A percentile compares a stretch with the other conserved stretches of the same genome.
Conservation (phyloP, 2,329 filamentous ascomycete species). For the Clonostachys rhizophaga region DNA sequence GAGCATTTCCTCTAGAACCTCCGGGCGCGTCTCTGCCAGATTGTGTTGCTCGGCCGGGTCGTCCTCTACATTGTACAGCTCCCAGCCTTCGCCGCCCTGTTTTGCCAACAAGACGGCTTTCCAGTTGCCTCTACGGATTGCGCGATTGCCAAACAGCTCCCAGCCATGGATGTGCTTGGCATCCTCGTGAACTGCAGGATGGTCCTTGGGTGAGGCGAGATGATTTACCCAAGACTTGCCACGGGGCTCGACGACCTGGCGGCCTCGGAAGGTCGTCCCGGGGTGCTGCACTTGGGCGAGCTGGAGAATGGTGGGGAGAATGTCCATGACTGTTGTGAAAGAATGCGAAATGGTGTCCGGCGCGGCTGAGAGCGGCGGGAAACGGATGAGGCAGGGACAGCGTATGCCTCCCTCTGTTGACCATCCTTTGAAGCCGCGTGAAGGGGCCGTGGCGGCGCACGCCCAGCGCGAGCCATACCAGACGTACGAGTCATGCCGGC, state of each 20-base stretch:
- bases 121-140: conserved; percentile 49
- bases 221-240: conserved; percentile 19
- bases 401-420: conserved; percentile 36
- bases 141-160: conserved; percentile 48
- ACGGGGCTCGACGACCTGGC: conserved; percentile 43
- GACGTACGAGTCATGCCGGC: conserved; percentile 50
- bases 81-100: conserved; percentile 46
- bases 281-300: conserved; percentile 35
- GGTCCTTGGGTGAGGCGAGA: not conserved
- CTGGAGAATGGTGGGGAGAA: conserved; percentile 39
- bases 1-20: too few relatives aligned
- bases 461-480: conserved; percentile 58
- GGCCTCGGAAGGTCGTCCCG: conserved; percentile 24
- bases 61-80: conserved; percentile 46
- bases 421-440: conserved; percentile 27
- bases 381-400: conserved; percentile 9
- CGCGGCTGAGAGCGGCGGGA: not conserved
- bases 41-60: conserved; percentile 50
- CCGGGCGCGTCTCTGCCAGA: conserved; percentile 15
- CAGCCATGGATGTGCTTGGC: conserved; percentile 48
- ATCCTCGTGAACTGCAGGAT: not conserved
- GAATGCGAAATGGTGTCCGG: conserved; percentile 4
- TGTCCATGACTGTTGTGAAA: conserved; percentile 40
- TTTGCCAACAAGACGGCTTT: conserved; percentile 54
- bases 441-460: conserved; percentile 28